Evolutionary conservation across 495 filamentous ascomycete genomes (phyloP).

Genomic region (Lophiostoma macrostomum): DNA sequence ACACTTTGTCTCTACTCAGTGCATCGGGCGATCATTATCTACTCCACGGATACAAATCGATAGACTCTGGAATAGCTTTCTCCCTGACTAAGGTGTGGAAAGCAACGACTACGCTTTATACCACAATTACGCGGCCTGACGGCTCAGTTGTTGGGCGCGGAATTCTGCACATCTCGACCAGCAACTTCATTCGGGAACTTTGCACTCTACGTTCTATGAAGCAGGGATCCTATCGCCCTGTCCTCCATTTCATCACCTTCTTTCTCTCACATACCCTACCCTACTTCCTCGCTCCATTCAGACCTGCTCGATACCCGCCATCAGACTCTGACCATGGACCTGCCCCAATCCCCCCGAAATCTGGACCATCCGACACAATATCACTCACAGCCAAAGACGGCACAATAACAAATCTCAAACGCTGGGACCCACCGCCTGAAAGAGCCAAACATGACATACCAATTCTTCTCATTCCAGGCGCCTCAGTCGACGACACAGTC

Average conservation of each 20-base stretch:
- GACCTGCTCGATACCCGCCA: constrained; percentile 53
- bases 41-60: constrained; percentile 61
- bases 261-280: constrained; percentile 55
- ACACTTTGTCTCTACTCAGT: constrained; percentile 59
- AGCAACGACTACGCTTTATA: constrained; percentile 62
- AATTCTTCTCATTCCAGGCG: constrained; percentile 57
- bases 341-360: constrained; percentile 43
- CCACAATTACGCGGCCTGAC: constrained; percentile 45
- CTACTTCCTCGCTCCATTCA: constrained; percentile 56
- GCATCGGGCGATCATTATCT: constrained; percentile 51
- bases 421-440: constrained; percentile 51
- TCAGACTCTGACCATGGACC: constrained; percentile 47
- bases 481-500: constrained; percentile 61
- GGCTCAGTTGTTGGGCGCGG: constrained; percentile 54
- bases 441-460: constrained; percentile 4
- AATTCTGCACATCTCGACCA: constrained; percentile 55
- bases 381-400: constrained; percentile 47
- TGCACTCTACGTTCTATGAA: constrained; percentile 41
- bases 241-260: constrained; percentile 37
- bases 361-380: no score
- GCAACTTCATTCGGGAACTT: constrained; percentile 58
- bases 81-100: constrained; percentile 55
- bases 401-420: constrained; percentile 52
- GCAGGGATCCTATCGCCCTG: not conserved
- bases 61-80: constrained; percentile 58